Evolutionary conservation across 1,284 basidiomycete species (phyloP).

Genomic region (Moesziomyces parantarcticus): DNA sequence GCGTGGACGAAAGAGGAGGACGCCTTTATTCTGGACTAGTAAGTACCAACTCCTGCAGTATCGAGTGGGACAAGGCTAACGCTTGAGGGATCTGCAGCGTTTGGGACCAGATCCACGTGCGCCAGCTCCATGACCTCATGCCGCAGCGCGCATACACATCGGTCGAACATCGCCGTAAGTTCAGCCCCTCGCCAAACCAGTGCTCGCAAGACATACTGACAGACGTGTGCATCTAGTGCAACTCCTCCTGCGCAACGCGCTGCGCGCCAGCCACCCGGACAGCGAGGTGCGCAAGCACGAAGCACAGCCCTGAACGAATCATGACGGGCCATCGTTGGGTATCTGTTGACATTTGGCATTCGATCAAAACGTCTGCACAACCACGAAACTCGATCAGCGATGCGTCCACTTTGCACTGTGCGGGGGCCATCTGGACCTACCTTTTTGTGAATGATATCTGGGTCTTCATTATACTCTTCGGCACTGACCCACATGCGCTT

Average conservation of each 20-base stretch:
- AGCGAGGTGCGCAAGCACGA: not conserved
- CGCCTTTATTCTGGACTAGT: not conserved
- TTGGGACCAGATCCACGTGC: no score
- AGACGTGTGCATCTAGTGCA: no score
- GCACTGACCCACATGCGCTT: conserved; percentile 89
- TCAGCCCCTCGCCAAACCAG: no score
- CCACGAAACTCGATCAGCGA: no score
- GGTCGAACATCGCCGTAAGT: no score
- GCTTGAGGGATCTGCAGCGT: no score
- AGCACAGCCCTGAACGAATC: not conserved
- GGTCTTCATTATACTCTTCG: conserved; percentile 99
- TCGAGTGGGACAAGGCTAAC: no score
- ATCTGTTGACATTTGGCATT: not conserved
- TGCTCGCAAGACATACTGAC: no score
- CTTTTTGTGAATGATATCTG: conserved; percentile 90
- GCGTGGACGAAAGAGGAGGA: not conserved
- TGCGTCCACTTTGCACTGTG: not conserved
- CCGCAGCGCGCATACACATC: no score
- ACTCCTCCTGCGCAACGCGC: not conserved
- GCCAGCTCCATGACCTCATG: no score
- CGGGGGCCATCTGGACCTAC: conserved; percentile 12
- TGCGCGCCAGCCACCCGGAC: not conserved
- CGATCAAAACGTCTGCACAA: not conserved
- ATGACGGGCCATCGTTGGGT: not conserved
- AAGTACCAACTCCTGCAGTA: not conserved